A percentile compares a stretch with the other conserved stretches of the same genome.
These are phyloP conservation scores for Trichocladium antarcticum DNA, from an alignment of 495 filamentous ascomycete species.

Conservation along the genomic window DNA sequence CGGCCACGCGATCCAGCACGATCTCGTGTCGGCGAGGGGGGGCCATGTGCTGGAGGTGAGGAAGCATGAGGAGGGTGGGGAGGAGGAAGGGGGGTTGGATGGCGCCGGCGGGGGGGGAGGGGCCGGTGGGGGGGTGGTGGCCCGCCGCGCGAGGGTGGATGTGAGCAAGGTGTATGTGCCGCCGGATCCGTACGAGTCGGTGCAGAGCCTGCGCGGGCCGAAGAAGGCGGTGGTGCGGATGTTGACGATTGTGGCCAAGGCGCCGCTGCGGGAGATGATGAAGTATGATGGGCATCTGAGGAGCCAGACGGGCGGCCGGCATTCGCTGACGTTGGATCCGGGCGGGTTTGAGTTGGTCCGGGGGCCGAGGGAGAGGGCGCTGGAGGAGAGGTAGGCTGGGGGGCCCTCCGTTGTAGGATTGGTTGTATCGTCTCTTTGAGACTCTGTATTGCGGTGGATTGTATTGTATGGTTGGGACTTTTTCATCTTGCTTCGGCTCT, in stretches of 20 bases:
- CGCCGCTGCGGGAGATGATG: constrained; percentile 94
- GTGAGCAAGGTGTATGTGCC: constrained; percentile 62
- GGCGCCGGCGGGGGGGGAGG: too few relatives aligned
- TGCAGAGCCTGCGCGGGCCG: constrained; percentile 31
- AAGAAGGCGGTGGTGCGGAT: constrained; percentile 32
- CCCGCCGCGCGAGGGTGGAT: background rate
- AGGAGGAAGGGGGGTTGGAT: too few relatives aligned
- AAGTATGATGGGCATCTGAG: constrained; percentile 86
- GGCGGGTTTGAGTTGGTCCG: constrained; percentile 84
- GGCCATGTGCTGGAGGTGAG: constrained; percentile 76
- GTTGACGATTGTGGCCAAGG: constrained; percentile 60
- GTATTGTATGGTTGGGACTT: too few relatives aligned
- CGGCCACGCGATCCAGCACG: constrained; percentile 79
- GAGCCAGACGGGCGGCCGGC: constrained; percentile 76
- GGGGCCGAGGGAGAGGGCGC: constrained; percentile 38
- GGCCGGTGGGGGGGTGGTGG: too few relatives aligned
- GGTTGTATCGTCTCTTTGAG: background rate
- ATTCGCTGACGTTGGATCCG: constrained; percentile 84
- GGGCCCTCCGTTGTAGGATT: background rate
- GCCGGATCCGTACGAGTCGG: constrained; percentile 65
- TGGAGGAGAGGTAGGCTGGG: constrained; percentile 9
- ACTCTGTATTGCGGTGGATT: too few relatives aligned
- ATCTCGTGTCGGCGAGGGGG: constrained; percentile 70
- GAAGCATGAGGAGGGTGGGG: constrained; percentile 37
- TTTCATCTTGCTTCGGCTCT: too few relatives aligned